A percentile compares a stretch with the other conserved stretches of the same genome.
Conservation (phyloP, 2,329 filamentous ascomycete genomes). For the Scedosporium minutisporum region DNA sequence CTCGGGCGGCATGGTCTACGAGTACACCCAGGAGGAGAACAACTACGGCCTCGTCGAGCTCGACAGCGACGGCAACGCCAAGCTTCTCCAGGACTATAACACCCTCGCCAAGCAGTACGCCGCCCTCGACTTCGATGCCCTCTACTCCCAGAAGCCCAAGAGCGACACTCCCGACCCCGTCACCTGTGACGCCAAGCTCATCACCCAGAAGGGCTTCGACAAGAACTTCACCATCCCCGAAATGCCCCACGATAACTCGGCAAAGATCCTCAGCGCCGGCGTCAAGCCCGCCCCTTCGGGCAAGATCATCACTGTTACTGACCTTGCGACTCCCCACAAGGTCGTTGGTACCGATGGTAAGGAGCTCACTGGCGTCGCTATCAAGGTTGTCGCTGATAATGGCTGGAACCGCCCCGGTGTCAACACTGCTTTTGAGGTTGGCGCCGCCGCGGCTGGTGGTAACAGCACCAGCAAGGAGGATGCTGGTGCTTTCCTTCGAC, state of each 20-base stretch:
- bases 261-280: constrained; percentile 67
- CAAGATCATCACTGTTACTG: constrained; percentile 58
- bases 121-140: constrained; percentile 59
- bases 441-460: constrained; percentile 5
- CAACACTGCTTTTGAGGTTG: constrained; percentile 22
- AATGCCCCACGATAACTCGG: constrained; percentile 52
- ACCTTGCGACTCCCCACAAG: constrained; percentile 45
- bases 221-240: constrained; percentile 69
- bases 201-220: constrained; percentile 59
- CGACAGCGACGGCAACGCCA: constrained; percentile 45
- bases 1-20: constrained; percentile 72
- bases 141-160: constrained; percentile 54
- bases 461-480: constrained; percentile 6
- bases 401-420: constrained; percentile 35
- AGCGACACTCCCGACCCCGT: constrained; percentile 43
- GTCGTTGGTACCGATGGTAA: constrained; percentile 32
- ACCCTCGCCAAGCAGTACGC: constrained; percentile 67
- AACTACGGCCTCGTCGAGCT: constrained; percentile 56
- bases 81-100: constrained; percentile 56
- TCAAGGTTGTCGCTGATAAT: constrained; percentile 34
- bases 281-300: constrained; percentile 54
- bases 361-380: constrained; percentile 33
- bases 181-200: constrained; percentile 56
- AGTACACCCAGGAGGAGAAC: constrained; percentile 64
- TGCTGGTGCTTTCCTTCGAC: constrained; percentile 8